A percentile compares a stretch with the other conserved stretches of the same genome.
phyloP scores from a whole-genome alignment of 2,329 filamentous ascomycete species.

The Dichotomopilus funicola region DNA sequence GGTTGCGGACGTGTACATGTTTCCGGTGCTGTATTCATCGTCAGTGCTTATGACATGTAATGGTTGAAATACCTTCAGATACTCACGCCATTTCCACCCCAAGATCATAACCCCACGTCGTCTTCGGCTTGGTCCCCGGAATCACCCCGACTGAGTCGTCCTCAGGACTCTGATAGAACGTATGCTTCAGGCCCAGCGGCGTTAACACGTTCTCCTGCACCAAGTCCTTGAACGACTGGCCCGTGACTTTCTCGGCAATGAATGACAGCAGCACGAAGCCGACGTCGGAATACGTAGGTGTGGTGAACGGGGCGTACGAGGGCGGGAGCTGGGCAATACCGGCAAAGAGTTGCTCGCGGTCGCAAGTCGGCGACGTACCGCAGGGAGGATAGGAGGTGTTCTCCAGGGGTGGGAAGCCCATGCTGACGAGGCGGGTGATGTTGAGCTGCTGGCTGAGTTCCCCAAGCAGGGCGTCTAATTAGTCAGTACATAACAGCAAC shows the following conservation, averaged over 20 bases:
- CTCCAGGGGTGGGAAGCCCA: slow-evolving; percentile 28
- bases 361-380: slow-evolving; percentile 28
- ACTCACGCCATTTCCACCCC: slow-evolving; percentile 28
- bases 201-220: slow-evolving; percentile 29
- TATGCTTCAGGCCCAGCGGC: slow-evolving; percentile 29
- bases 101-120: slow-evolving; percentile 29
- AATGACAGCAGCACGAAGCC: slow-evolving; percentile 34
- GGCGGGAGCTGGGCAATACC: slow-evolving; percentile 23
- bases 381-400: slow-evolving; percentile 27
- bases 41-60: neutral
- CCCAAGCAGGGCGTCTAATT: slow-evolving; percentile 22
- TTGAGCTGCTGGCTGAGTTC: slow-evolving; percentile 22
- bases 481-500: neutral
- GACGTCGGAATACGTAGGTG: slow-evolving; percentile 34
- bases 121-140: slow-evolving; percentile 27
- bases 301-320: slow-evolving; percentile 29
- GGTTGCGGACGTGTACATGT: slow-evolving; percentile 28
- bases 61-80: no score
- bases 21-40: slow-evolving; percentile 25
- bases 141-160: slow-evolving; percentile 30
- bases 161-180: slow-evolving; percentile 28
- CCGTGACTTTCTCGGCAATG: slow-evolving; percentile 31
- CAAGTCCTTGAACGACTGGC: slow-evolving; percentile 27
- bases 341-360: slow-evolving; percentile 21
- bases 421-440: slow-evolving; percentile 14